phyloP scores from a whole-genome alignment of 345 rosid genomes.

The Corchorus capsularis region DNA sequence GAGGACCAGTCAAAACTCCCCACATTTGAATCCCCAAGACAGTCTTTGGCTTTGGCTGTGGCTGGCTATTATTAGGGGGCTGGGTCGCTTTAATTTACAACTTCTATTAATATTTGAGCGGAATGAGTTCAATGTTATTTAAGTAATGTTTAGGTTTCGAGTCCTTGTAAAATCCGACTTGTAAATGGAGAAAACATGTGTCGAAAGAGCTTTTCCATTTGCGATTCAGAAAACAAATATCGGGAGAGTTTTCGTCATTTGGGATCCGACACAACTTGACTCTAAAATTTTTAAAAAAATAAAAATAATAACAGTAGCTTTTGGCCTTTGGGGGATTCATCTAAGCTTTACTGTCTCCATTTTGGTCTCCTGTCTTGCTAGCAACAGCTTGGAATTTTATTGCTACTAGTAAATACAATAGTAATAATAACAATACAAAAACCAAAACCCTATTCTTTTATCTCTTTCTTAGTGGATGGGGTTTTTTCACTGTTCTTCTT shows the following conservation, averaged over 20 bases:
- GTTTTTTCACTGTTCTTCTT: neutral
- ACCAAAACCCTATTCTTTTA: neutral
- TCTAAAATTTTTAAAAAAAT: too few relatives aligned
- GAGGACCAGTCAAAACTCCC: conserved; percentile 35
- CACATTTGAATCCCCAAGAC: neutral
- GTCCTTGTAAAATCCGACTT: too few relatives aligned
- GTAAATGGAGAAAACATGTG: too few relatives aligned
- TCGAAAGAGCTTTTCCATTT: too few relatives aligned
- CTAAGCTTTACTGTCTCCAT: neutral
- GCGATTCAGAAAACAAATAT: too few relatives aligned
- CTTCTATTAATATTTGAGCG: neutral
- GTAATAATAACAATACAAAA: too few relatives aligned
- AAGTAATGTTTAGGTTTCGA: too few relatives aligned
- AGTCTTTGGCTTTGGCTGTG: neutral
- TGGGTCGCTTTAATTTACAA: neutral
- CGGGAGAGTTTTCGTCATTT: too few relatives aligned
- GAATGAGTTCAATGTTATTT: too few relatives aligned
- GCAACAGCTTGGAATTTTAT: conserved; percentile 4
- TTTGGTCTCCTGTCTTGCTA: conserved; percentile 12
- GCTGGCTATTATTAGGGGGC: neutral
- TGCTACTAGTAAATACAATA: neutral
- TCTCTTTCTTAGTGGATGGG: neutral
- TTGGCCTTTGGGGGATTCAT: too few relatives aligned
- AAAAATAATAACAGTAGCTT: too few relatives aligned
- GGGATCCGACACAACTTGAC: too few relatives aligned